Percentiles rank a stretch among this genome's conserved stretches.
phyloP scores from a whole-genome alignment of 495 filamentous ascomycete genomes.

The Penicillium psychrofluorescens region DNA sequence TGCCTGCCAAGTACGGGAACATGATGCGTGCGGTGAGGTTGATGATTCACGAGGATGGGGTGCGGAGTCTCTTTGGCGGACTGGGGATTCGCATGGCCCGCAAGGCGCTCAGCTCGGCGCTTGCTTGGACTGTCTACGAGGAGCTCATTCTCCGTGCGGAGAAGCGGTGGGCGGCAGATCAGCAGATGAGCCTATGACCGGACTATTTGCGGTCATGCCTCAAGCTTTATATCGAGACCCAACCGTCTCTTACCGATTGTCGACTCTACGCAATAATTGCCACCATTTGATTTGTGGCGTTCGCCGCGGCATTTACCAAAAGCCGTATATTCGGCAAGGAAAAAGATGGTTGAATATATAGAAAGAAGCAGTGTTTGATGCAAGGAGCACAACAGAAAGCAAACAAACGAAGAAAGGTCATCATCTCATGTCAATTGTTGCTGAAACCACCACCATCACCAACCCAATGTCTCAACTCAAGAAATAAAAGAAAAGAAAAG shows the following conservation, averaged over 20 bases:
- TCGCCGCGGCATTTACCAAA: neutral
- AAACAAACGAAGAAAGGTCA: constrained; percentile 11
- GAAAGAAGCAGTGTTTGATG: constrained; percentile 3
- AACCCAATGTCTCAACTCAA: neutral
- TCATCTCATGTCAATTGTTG: constrained; percentile 22
- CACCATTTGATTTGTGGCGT: too few species aligned
- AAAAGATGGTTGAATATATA: constrained; percentile 8
- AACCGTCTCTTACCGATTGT: too few species aligned
- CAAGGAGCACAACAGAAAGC: constrained; percentile 1
- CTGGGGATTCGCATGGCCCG: constrained; percentile 79
- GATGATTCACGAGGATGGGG: constrained; percentile 78
- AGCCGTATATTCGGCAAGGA: neutral
- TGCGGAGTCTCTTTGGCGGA: constrained; percentile 77
- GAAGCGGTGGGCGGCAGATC: constrained; percentile 43
- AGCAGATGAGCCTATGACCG: constrained; percentile 16
- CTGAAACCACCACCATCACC: constrained; percentile 8
- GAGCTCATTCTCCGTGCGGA: constrained; percentile 78
- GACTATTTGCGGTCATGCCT: too few species aligned
- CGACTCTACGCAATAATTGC: too few species aligned
- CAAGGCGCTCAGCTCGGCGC: constrained; percentile 84
- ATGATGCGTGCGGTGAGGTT: constrained; percentile 66
- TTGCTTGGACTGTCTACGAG: constrained; percentile 97
- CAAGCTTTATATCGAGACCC: too few species aligned
- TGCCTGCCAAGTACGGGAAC: constrained; percentile 77
- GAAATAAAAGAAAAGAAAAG: neutral